A percentile compares a stretch with the other conserved stretches of the same genome.
Evolutionary conservation across 164 flowering plant genomes (phyloP).

Genomic region (Stephania japonica): DNA sequence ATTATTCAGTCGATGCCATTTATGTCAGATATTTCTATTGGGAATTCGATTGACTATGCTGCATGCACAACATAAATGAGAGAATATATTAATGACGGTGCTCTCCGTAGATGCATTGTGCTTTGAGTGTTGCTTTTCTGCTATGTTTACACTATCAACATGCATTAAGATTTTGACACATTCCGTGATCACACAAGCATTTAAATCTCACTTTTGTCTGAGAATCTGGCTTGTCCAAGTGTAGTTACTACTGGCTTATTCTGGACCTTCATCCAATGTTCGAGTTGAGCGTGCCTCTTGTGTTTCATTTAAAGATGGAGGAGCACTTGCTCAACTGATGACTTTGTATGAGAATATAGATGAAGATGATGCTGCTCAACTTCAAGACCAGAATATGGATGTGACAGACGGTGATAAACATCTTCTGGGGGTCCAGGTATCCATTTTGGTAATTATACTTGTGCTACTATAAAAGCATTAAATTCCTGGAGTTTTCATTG

Average conservation of each 20-base stretch:
- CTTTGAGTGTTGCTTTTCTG: background rate
- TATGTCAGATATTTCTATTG: background rate
- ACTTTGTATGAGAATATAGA: conserved; percentile 46
- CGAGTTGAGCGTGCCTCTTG: conserved; percentile 70
- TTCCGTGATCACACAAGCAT: background rate
- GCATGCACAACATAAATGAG: background rate
- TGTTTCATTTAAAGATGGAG: conserved; percentile 61
- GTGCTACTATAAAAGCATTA: background rate
- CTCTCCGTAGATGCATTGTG: too few relatives aligned
- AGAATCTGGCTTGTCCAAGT: conserved; percentile 8
- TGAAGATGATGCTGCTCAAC: conserved; percentile 18
- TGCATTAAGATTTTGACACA: background rate
- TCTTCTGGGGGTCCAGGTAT: conserved; percentile 48
- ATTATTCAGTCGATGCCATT: background rate
- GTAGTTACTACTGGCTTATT: conserved; percentile 70
- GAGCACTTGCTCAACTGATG: conserved; percentile 80
- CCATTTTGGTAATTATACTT: background rate
- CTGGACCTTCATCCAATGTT: conserved; percentile 81
- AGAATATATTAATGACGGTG: background rate
- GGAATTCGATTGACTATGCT: background rate
- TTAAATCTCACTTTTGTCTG: background rate
- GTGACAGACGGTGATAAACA: conserved; percentile 14
- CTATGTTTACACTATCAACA: background rate
- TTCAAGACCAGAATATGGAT: conserved; percentile 18
- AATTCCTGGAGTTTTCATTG: background rate